Conservation (phyloP, 108 stramenopile species). For the Skeletonema marinoi region DNA sequence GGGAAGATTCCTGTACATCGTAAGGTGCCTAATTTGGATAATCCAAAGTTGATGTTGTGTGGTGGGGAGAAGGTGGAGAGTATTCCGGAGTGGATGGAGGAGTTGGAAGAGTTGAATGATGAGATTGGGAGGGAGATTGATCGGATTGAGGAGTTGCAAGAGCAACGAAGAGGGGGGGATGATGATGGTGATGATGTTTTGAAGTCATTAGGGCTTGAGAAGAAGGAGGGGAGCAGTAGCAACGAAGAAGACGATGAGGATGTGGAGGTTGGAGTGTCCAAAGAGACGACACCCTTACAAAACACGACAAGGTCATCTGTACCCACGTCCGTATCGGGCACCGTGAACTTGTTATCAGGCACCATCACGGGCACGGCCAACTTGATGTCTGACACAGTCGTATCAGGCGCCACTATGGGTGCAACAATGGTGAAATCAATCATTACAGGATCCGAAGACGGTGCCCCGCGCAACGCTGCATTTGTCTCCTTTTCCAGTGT, state of each 20-base stretch:
- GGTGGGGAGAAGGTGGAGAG: constrained; percentile 27
- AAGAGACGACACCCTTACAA: constrained; percentile 5
- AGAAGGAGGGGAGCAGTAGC: constrained; percentile 21
- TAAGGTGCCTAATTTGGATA: background rate
- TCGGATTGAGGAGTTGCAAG: constrained; percentile 12
- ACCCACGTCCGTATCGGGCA: background rate
- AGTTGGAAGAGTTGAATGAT: constrained; percentile 44
- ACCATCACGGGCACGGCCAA: background rate
- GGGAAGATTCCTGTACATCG: constrained; percentile 37
- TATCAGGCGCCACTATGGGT: too few species aligned
- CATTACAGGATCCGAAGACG: constrained; percentile 15
- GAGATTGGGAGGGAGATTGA: constrained; percentile 25
- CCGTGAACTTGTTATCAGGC: background rate
- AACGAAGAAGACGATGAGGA: constrained; percentile 44
- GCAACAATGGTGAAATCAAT: constrained; percentile 6
- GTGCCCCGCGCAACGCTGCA: constrained; percentile 21
- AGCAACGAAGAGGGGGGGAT: constrained; percentile 7
- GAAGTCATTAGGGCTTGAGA: background rate
- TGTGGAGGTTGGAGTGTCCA: constrained; percentile 39
- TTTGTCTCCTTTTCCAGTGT: constrained; percentile 27
- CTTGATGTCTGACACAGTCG: too few species aligned
- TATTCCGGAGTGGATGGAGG: constrained; percentile 18
- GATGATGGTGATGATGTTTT: background rate
- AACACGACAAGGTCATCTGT: background rate
- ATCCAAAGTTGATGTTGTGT: constrained; percentile 10